phyloP scores from a whole-genome alignment of 2,329 filamentous ascomycete species.

The Fusarium bulbicola region DNA sequence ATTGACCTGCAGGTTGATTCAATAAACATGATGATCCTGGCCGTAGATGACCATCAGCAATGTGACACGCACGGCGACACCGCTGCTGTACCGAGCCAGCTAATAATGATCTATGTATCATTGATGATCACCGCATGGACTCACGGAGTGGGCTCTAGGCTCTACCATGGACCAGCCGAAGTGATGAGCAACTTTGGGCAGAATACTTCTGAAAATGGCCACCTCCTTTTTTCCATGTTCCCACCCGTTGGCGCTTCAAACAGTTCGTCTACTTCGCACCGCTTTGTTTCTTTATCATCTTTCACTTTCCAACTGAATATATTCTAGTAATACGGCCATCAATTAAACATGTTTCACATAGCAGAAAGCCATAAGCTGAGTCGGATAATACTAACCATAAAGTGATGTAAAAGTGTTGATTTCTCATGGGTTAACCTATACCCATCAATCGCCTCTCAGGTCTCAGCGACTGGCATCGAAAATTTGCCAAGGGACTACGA shows the following conservation, averaged over 20 bases:
- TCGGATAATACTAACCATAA: neutral
- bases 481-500: neutral
- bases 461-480: neutral
- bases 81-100: neutral
- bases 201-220: constrained; percentile 13
- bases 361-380: neutral
- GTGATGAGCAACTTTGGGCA: constrained; percentile 1
- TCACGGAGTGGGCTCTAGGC: neutral
- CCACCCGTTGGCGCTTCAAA: constrained; percentile 3
- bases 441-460: neutral
- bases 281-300: constrained; percentile 7
- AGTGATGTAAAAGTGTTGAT: neutral
- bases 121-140: constrained; percentile 12
- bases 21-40: neutral
- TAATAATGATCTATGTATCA: constrained; percentile 14
- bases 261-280: neutral
- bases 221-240: constrained; percentile 36
- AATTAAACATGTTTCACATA: neutral
- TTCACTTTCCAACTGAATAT: neutral
- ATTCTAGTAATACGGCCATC: neutral
- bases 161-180: neutral
- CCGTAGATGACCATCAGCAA: neutral
- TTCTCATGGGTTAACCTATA: neutral
- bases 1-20: neutral
- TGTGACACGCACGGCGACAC: neutral